Evolutionary conservation across 805 yeast genomes (phyloP), one percentile per base, ranked within the genome.

Genomic region (Suhomyces sp.): DNA sequence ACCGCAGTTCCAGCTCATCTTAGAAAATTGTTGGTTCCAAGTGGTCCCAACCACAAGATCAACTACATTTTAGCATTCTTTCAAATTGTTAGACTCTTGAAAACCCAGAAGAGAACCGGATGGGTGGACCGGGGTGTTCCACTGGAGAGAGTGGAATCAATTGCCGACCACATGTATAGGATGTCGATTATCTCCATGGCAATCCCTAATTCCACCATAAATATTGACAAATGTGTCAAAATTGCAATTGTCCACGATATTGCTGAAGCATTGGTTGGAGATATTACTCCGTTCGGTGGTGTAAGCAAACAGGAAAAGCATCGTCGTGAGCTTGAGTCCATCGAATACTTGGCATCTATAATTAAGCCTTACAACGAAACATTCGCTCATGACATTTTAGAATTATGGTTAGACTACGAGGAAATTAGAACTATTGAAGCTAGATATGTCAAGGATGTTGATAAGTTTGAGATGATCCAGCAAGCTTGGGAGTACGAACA

Each of bases 151-250:
- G 79, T 81, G 3, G 86, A 88, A 59, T 76, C 84, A 33, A 88
- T 88, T 33, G 76, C 87, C n/a, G 97, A 90, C 60, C 97, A 91
- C 59, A 90, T 90, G 96, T 90, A 91, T 56, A 72, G 98, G 38
- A 90, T 91, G 96, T 79, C 88, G 4, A 67, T 90, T 14, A 77
- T 88, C 27, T 70, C 91, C 15, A 77, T 88, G 83, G 59, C 88
- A 16, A 72, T 87, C 27, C 76, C 77, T 13, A 48, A 72, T 33
- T 58, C 60, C n/a, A 60, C 66, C 2, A 68, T 84, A 20, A 79
- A 85, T 58, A 67, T 75, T 17, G 72, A 75, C 40, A 77, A 77
- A 48, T 88, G 96, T 66, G 83, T 81, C 32, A 83, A 84, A 60
- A 88, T 91, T 35, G 88, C 96, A 1, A 67, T 88, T 25, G 80